phyloP scores from a whole-genome alignment of 768 basidiomycete genomes.

The Suillus sp. region DNA sequence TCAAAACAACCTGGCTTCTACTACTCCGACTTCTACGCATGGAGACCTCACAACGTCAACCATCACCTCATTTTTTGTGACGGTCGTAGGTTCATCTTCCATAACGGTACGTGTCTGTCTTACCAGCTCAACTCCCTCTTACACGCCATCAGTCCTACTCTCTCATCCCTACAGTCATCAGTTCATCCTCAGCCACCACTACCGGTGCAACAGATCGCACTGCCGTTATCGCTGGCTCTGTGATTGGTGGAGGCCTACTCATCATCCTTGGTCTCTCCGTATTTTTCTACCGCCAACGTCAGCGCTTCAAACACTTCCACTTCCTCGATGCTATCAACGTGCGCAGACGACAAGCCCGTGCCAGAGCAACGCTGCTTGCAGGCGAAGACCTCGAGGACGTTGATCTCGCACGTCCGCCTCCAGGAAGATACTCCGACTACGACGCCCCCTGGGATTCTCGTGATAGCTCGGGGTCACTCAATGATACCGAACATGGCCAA shows the following conservation, averaged over 20 bases:
- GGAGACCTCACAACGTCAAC: neutral
- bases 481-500: slow-evolving; percentile 22
- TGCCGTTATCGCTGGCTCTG: slow-evolving; percentile 45
- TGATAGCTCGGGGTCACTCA: neutral
- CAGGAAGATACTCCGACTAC: slow-evolving; percentile 22
- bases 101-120: slow-evolving; percentile 21
- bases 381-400: slow-evolving; percentile 28
- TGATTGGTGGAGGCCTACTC: slow-evolving; percentile 39
- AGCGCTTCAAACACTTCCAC: slow-evolving; percentile 36
- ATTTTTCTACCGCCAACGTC: slow-evolving; percentile 41
- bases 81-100: slow-evolving; percentile 18
- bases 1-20: slow-evolving; percentile 3
- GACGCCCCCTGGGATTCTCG: slow-evolving; percentile 25
- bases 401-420: slow-evolving; percentile 12
- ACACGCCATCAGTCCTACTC: slow-evolving; percentile 18
- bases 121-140: neutral
- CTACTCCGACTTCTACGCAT: slow-evolving; percentile 13
- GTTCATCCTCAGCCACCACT: neutral
- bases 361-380: slow-evolving; percentile 26
- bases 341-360: slow-evolving; percentile 22
- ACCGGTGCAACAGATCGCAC: slow-evolving; percentile 31
- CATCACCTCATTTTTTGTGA: slow-evolving; percentile 25
- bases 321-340: slow-evolving; percentile 32
- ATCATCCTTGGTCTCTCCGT: slow-evolving; percentile 38
- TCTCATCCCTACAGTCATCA: slow-evolving; percentile 24